Percentiles rank a stretch among this genome's conserved stretches.
Conservation (phyloP, 2,329 filamentous ascomycete species). For the Zalaria sp. region DNA sequence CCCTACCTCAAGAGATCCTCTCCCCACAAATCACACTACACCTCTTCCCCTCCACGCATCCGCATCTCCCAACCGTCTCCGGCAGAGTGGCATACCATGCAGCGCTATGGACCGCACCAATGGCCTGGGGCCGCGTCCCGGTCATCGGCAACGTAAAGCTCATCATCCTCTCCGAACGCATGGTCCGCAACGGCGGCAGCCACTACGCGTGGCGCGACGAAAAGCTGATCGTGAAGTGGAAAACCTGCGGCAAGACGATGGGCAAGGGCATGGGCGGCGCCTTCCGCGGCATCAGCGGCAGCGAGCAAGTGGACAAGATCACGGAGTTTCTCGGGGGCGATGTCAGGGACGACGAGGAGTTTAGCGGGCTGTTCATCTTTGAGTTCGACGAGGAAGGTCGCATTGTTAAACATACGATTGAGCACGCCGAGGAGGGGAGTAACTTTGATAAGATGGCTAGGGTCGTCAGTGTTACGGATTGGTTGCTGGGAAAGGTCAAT, state of each 20-base stretch:
- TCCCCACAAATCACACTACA: conserved; percentile 48
- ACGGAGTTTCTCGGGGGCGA: conserved; percentile 41
- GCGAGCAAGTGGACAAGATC: conserved; percentile 40
- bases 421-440: conserved; percentile 73
- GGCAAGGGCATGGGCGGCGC: conserved; percentile 29
- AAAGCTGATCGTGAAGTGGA: conserved; percentile 85
- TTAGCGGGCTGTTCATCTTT: conserved; percentile 86
- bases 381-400: conserved; percentile 83
- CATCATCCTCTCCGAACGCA: conserved; percentile 78
- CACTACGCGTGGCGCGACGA: conserved; percentile 40
- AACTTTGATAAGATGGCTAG: conserved; percentile 74
- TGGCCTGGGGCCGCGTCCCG: conserved; percentile 89
- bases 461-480: conserved; percentile 86
- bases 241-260: conserved; percentile 46
- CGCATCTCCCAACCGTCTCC: conserved; percentile 80
- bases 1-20: conserved; percentile 47
- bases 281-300: conserved; percentile 22
- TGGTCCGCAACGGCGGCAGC: conserved; percentile 45
- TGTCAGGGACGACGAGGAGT: conserved; percentile 53
- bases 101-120: conserved; percentile 87
- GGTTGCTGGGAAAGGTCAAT: conserved; percentile 71
- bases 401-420: conserved; percentile 79
- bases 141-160: conserved; percentile 82
- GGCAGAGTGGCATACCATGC: conserved; percentile 84
- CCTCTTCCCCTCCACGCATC: conserved; percentile 61